A percentile compares a stretch with the other conserved stretches of the same genome.
Evolutionary conservation across 2,329 filamentous ascomycete genomes (phyloP).

Genomic region (Thermothelomyces thermophilus): DNA sequence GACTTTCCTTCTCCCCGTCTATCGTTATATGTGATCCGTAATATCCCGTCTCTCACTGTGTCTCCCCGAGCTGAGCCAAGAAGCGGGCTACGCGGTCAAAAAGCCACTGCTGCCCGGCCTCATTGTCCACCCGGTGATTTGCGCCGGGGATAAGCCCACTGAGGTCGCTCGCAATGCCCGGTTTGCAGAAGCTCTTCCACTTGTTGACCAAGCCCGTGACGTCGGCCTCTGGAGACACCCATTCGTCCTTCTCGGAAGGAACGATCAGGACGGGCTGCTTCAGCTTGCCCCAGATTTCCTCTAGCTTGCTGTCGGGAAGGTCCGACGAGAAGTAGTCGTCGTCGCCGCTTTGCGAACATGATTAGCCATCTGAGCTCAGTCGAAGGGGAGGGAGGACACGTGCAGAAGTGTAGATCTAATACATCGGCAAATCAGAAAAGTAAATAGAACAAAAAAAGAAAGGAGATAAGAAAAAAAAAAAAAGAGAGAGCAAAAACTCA

Average conservation of each 20-base stretch:
- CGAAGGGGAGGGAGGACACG: too few relatives aligned
- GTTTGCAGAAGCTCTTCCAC: slow-evolving; percentile 45
- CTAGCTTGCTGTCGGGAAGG: slow-evolving; percentile 50
- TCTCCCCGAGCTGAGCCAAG: slow-evolving; percentile 29
- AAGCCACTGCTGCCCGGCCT: slow-evolving; percentile 44
- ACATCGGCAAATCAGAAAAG: background rate
- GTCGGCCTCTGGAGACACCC: slow-evolving; percentile 52
- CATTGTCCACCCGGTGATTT: slow-evolving; percentile 43
- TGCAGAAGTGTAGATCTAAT: too few relatives aligned
- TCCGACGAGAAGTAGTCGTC: slow-evolving; percentile 89
- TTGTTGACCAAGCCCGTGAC: slow-evolving; percentile 49
- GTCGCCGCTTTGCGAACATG: slow-evolving; percentile 45
- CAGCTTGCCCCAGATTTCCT: slow-evolving; percentile 59
- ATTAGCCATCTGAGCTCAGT: too few relatives aligned
- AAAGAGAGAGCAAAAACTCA: slow-evolving; percentile 30
- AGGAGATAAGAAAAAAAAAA: slow-evolving; percentile 12
- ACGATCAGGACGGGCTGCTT: slow-evolving; percentile 56
- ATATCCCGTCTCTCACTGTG: background rate
- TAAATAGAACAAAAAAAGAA: background rate
- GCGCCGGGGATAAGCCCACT: slow-evolving; percentile 49
- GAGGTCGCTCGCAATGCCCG: slow-evolving; percentile 41
- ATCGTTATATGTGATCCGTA: too few relatives aligned
- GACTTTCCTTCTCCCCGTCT: too few relatives aligned
- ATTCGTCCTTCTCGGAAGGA: slow-evolving; percentile 60
- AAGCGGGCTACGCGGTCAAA: slow-evolving; percentile 42